Percentiles rank a stretch among this genome's conserved stretches.
Conservation (phyloP, 345 rosid species). For the Eucalyptus rudis region DNA sequence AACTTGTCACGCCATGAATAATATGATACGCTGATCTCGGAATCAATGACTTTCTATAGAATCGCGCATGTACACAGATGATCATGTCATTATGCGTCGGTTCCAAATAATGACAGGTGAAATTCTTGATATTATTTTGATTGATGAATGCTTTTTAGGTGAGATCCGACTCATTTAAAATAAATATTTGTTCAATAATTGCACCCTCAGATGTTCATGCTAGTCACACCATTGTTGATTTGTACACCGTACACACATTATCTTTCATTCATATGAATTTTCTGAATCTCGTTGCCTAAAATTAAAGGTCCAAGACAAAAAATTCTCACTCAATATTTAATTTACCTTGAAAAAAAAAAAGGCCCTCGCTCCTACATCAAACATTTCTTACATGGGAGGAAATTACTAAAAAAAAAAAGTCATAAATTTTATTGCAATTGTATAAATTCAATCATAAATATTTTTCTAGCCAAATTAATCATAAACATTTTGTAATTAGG, state of each 20-base stretch:
- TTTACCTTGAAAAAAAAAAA: neutral
- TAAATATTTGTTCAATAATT: neutral
- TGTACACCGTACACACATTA: neutral
- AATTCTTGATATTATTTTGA: neutral
- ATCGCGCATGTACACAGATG: neutral
- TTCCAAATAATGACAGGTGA: accelerated
- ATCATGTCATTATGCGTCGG: accelerated
- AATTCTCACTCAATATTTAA: neutral
- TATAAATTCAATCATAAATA: accelerated
- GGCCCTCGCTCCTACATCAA: neutral
- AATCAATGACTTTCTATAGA: neutral
- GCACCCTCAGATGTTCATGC: neutral
- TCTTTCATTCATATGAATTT: neutral
- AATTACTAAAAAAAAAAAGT: no score
- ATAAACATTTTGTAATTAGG: no score
- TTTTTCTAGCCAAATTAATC: no score
- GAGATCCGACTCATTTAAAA: neutral
- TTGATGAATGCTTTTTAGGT: neutral
- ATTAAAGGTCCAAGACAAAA: neutral
- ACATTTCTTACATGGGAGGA: neutral
- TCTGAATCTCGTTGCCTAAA: neutral
- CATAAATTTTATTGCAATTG: no score
- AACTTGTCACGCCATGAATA: neutral
- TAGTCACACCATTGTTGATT: neutral
- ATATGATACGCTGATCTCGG: accelerated